A percentile compares a stretch with the other conserved stretches of the same genome.
phyloP scores from a whole-genome alignment of 352 stramenopile genomes.

The Globisporangium recalcitrans region DNA sequence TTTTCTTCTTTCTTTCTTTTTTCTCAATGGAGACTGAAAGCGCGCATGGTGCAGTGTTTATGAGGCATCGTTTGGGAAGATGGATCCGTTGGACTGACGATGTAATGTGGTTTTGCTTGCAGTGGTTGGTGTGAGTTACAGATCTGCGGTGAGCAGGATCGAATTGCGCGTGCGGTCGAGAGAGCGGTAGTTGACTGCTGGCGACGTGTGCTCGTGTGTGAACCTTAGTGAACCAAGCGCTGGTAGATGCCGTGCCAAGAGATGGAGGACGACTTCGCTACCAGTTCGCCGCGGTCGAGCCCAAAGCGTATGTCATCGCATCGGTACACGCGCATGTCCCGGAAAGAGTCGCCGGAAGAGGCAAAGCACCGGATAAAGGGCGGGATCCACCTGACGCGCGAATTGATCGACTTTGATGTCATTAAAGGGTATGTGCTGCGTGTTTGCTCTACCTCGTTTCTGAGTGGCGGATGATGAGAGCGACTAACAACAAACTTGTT shows the following conservation, averaged over 20 bases:
- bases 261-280: conserved; percentile 42
- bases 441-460: not conserved
- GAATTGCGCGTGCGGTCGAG: not conserved
- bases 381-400: conserved; percentile 58
- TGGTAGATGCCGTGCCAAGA: conserved; percentile 11
- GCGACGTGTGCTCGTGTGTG: not conserved
- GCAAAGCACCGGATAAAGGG: conserved; percentile 41
- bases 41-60: conserved; percentile 1
- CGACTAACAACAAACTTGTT: not conserved
- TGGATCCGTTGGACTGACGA: not conserved
- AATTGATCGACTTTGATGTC: conserved; percentile 85
- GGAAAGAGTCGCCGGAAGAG: conserved; percentile 45
- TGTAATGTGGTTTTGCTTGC: not conserved
- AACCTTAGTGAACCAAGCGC: not conserved
- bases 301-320: conserved; percentile 23
- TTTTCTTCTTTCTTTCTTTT: not conserved
- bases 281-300: conserved; percentile 19
- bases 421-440: conserved; percentile 65
- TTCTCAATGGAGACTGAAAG: not conserved
- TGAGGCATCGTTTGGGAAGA: not conserved
- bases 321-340: conserved; percentile 30
- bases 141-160: not conserved
- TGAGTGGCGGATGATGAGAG: not conserved
- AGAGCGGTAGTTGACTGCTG: not conserved
- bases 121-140: not conserved